Percentiles rank a stretch among this genome's conserved stretches.
These are phyloP conservation scores for Agaricus sinodeliciosus DNA, from an alignment of 768 basidiomycete species.

Conservation along the genomic window DNA sequence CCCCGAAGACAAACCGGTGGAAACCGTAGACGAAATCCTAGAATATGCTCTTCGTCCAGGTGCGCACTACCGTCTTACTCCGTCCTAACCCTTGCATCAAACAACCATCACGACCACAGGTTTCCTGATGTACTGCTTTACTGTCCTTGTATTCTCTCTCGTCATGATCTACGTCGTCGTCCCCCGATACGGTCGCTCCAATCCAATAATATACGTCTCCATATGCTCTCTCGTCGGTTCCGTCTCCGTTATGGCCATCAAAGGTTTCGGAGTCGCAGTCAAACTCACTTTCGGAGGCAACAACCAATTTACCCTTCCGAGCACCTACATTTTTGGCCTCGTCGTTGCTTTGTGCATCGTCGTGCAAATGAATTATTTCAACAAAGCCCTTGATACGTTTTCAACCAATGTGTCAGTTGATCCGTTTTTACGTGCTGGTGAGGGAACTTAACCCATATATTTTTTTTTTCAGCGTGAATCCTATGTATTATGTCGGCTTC, in stretches of 20 bases:
- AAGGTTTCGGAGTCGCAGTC: slow-evolving; percentile 95
- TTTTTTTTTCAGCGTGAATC: slow-evolving; percentile 70
- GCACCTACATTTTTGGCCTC: slow-evolving; percentile 93
- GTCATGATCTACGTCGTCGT: slow-evolving; percentile 85
- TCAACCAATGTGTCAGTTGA: slow-evolving; percentile 90
- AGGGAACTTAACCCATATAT: background rate
- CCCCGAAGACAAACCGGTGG: slow-evolving; percentile 88
- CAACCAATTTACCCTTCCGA: slow-evolving; percentile 91
- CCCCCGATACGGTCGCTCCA: slow-evolving; percentile 81
- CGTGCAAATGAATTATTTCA: slow-evolving; percentile 95
- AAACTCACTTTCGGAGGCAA: slow-evolving; percentile 90
- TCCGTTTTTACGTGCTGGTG: slow-evolving; percentile 1
- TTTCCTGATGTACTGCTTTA: slow-evolving; percentile 86
- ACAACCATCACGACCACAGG: slow-evolving; percentile 37
- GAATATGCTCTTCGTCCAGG: slow-evolving; percentile 92
- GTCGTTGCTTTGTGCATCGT: slow-evolving; percentile 81
- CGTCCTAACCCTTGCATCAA: background rate
- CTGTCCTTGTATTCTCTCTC: slow-evolving; percentile 72
- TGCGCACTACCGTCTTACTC: slow-evolving; percentile 25
- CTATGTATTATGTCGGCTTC: slow-evolving; percentile 97
- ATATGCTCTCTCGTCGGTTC: slow-evolving; percentile 96
- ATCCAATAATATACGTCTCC: slow-evolving; percentile 89
- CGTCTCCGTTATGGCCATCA: slow-evolving; percentile 98
- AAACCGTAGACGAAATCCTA: slow-evolving; percentile 91
- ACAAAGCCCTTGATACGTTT: slow-evolving; percentile 95